Evolutionary conservation across 78 protist species (phyloP), one percentile per base, ranked within the genome.

Genomic region (Isochrysis galbana): DNA sequence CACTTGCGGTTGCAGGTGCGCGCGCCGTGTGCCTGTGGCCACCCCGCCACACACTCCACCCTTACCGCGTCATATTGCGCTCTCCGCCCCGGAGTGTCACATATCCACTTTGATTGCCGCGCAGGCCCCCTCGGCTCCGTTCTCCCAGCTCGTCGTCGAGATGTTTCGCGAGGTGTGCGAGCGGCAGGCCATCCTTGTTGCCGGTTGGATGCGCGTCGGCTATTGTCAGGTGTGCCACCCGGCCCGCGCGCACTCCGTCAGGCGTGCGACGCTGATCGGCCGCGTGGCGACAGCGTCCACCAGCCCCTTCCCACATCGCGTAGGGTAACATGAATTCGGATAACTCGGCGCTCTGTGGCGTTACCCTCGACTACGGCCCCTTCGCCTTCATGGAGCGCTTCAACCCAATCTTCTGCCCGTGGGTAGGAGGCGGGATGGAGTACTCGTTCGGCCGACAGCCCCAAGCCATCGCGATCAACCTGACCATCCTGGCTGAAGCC

Each of bases 311-410:
- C n/a, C n/a, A n/a, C n/a, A n/a, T n/a, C n/a, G n/a, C n/a, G n/a
- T n/a, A n/a, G n/a, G n/a, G n/a, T n/a, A 83, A 83, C 32, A 26
- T 83, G 44, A 83, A 83, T 61, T 83, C 89, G 38, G 89, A 83
- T 61, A 83, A 83, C 89, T 17, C 44, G 10, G 70, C 61, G 32
- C 70, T 46, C 41, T 1, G 70, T 10, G 89, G 89, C 44, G 44
- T 42, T 21, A 83, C 89, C 69, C 51, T 83, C 5, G 89, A 83
- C 67, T 83, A 83, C 39, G 89, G 89, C 0, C 89, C 89, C 17
- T 83, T 83, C 67, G 89, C n/a, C 34, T 83, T 83, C 61, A 26
- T 83, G 67, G 89, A 83, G 89, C 11, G 23, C 3, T 83, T 83
- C 46, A 3, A 42, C 34, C 89, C 67, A 23, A 5, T 29, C 22